Conservation (phyloP, 1,139 yeast genomes). For the Debaryomycetaceae sp. region DNA sequence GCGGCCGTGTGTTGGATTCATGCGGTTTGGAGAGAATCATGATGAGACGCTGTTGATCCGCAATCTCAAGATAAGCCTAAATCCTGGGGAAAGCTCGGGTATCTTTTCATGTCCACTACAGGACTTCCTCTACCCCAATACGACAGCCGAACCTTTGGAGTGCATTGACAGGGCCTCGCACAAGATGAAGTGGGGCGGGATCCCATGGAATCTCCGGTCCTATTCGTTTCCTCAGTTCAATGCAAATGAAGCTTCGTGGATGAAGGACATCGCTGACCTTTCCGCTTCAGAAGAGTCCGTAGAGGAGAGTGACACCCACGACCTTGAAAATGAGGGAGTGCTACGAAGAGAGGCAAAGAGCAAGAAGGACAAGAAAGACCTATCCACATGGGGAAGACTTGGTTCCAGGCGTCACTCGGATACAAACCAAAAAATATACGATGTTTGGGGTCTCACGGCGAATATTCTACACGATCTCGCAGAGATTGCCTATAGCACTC, state of each 20-base stretch:
- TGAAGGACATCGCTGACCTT: constrained; percentile 53
- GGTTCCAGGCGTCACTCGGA: constrained; percentile 38
- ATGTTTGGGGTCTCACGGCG: constrained; percentile 92
- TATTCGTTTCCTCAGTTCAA: constrained; percentile 58
- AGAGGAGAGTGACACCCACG: constrained; percentile 20
- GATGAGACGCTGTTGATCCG: constrained; percentile 21
- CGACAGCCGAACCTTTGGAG: constrained; percentile 33
- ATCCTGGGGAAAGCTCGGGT: constrained; percentile 71
- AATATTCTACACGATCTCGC: constrained; percentile 79
- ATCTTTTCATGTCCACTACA: constrained; percentile 65
- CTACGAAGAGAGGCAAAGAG: background rate
- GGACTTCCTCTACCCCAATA: constrained; percentile 52
- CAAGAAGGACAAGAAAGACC: constrained; percentile 16
- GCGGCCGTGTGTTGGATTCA: constrained; percentile 73
- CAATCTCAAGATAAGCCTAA: constrained; percentile 40
- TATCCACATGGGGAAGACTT: constrained; percentile 37
- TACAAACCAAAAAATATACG: constrained; percentile 48
- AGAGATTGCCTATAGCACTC: constrained; percentile 42
- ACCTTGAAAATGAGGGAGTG: constrained; percentile 4
- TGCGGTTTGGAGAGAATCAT: constrained; percentile 25
- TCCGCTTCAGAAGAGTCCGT: constrained; percentile 55
- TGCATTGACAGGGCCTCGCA: constrained; percentile 41
- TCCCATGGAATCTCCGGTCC: constrained; percentile 62
- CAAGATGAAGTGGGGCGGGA: constrained; percentile 62
- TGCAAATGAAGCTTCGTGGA: constrained; percentile 57